Percentiles rank a stretch among this genome's conserved stretches.
Conservation (phyloP, 441 rosid genomes). For the Populus hybrid region DNA sequence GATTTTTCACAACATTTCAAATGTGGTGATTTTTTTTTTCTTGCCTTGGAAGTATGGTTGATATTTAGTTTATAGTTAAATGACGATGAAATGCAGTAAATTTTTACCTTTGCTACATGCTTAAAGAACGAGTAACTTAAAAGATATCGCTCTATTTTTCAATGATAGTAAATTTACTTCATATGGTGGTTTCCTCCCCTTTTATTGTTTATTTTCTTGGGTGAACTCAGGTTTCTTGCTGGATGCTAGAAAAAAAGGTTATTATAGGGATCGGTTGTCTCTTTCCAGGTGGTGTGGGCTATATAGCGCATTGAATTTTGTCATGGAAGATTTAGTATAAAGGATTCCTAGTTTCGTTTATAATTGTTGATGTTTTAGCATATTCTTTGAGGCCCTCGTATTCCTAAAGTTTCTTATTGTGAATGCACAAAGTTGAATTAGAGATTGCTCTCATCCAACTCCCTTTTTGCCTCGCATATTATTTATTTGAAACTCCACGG, state of each 20-base stretch:
- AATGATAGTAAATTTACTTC: background rate
- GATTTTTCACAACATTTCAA: background rate
- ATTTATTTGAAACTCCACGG: background rate
- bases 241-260: slow-evolving; percentile 31
- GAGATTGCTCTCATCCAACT: background rate
- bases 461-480: background rate
- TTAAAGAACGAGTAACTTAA: background rate
- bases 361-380: slow-evolving; percentile 23
- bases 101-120: background rate
- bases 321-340: slow-evolving; percentile 25
- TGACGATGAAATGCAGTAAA: background rate
- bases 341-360: slow-evolving; percentile 11
- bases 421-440: slow-evolving; percentile 32
- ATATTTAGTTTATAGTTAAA: background rate
- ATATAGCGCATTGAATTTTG: slow-evolving; percentile 33
- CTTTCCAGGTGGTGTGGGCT: slow-evolving; percentile 31
- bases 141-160: background rate
- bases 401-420: slow-evolving; percentile 17
- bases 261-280: slow-evolving; percentile 30
- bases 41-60: background rate
- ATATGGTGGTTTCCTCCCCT: background rate
- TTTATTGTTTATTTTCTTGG: background rate
- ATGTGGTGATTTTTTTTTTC: background rate
- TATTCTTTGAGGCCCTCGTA: slow-evolving; percentile 32
- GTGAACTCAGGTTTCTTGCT: slow-evolving; percentile 28